These are phyloP conservation scores for Phytophthora pistaciae DNA, from an alignment of 352 stramenopile species.

Conservation along the genomic window DNA sequence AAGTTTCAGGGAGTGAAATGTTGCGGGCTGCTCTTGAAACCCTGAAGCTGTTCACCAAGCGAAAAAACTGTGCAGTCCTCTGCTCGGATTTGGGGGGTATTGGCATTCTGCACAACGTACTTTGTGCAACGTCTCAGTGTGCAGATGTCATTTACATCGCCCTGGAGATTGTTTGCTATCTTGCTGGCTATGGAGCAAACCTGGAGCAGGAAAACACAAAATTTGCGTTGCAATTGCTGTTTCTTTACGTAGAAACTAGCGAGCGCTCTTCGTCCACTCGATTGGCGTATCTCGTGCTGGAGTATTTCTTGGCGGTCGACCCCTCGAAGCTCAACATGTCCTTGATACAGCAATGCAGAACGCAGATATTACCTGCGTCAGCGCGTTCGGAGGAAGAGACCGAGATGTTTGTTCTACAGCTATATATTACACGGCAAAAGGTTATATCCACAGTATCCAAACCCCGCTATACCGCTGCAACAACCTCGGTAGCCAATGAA, in stretches of 20 bases:
- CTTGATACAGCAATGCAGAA: constrained; percentile 41
- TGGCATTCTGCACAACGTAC: constrained; percentile 36
- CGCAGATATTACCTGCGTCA: constrained; percentile 32
- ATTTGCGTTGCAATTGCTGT: constrained; percentile 42
- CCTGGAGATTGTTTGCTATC: constrained; percentile 49
- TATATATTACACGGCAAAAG: constrained; percentile 35
- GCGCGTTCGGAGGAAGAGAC: constrained; percentile 36
- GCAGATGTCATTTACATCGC: constrained; percentile 28
- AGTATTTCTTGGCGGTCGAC: constrained; percentile 40
- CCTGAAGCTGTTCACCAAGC: constrained; percentile 36
- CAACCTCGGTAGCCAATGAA: neutral
- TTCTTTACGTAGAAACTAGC: constrained; percentile 25
- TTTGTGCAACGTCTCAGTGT: constrained; percentile 45
- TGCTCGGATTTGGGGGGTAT: constrained; percentile 37
- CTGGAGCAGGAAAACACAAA: constrained; percentile 15
- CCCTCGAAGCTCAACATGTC: constrained; percentile 26
- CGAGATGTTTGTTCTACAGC: constrained; percentile 27
- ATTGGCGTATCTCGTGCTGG: constrained; percentile 44
- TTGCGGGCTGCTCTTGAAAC: constrained; percentile 33
- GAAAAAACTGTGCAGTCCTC: constrained; percentile 38
- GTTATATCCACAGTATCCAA: neutral
- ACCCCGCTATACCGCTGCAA: no score
- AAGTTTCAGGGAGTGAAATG: constrained; percentile 20
- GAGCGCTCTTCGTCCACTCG: constrained; percentile 17
- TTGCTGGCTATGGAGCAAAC: constrained; percentile 45